Evolutionary conservation across 2,329 filamentous ascomycete genomes (phyloP).

Genomic region (Alternaria sp.): DNA sequence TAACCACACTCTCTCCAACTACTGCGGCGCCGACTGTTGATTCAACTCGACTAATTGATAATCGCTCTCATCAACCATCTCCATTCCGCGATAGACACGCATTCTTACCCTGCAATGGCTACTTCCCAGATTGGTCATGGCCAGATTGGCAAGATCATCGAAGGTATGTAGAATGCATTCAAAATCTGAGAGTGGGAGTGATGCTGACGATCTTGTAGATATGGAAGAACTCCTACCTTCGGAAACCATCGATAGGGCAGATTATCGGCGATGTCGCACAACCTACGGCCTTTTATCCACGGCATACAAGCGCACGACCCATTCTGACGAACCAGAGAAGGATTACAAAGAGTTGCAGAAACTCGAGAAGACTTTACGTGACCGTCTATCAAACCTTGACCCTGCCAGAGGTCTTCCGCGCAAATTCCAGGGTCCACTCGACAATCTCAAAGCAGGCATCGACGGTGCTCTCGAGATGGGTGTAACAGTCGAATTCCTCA

Average conservation of each 20-base stretch:
- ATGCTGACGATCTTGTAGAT: constrained; percentile 3
- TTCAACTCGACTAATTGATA: neutral
- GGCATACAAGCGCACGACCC: constrained; percentile 16
- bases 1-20: neutral
- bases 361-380: constrained; percentile 21
- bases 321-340: constrained; percentile 12
- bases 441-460: constrained; percentile 21
- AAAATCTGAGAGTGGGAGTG: neutral
- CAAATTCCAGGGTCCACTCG: constrained; percentile 23
- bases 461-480: constrained; percentile 15
- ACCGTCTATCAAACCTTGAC: constrained; percentile 20
- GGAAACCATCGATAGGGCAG: constrained; percentile 14
- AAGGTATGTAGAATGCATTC: neutral
- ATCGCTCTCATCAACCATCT: neutral
- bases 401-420: constrained; percentile 23
- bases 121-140: constrained; percentile 12
- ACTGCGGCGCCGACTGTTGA: neutral
- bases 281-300: constrained; percentile 28
- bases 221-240: constrained; percentile 28
- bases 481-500: constrained; percentile 15
- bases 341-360: constrained; percentile 27
- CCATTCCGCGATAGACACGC: neutral
- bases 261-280: constrained; percentile 23
- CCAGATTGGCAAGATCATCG: constrained; percentile 23
- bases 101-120: constrained; percentile 4